phyloP scores from a whole-genome alignment of 306 rosid genomes.

The Neltuma alba region DNA sequence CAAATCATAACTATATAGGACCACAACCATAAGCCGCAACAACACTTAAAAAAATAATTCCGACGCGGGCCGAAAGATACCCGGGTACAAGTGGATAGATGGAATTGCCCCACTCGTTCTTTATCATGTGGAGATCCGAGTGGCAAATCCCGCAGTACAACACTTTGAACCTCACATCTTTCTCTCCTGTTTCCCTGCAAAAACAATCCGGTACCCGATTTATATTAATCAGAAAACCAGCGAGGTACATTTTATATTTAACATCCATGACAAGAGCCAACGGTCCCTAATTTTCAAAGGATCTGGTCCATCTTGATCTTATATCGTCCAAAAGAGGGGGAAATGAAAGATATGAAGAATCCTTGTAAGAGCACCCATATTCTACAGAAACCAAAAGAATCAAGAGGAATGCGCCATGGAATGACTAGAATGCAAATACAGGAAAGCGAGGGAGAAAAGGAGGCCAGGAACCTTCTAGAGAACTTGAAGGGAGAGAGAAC shows the following conservation, averaged over 20 bases:
- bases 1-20: background rate
- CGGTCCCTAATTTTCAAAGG: background rate
- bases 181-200: constrained; percentile 44
- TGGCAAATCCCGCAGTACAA: constrained; percentile 53
- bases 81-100: constrained; percentile 46
- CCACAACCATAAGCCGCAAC: background rate
- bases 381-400: background rate
- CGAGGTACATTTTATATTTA: background rate
- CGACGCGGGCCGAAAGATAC: background rate
- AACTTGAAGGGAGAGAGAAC: background rate
- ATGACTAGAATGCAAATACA: too few relatives aligned
- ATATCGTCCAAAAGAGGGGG: background rate
- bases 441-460: background rate
- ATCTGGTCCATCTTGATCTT: too few relatives aligned
- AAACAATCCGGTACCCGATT: background rate
- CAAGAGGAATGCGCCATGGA: background rate
- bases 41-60: background rate
- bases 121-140: constrained; percentile 44
- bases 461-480: too few relatives aligned
- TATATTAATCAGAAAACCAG: background rate
- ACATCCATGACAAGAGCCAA: background rate
- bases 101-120: constrained; percentile 41
- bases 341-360: background rate
- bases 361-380: background rate
- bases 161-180: constrained; percentile 28